Conservation (phyloP, 2,329 filamentous ascomycete species). For the Paramyrothecium sp. region DNA sequence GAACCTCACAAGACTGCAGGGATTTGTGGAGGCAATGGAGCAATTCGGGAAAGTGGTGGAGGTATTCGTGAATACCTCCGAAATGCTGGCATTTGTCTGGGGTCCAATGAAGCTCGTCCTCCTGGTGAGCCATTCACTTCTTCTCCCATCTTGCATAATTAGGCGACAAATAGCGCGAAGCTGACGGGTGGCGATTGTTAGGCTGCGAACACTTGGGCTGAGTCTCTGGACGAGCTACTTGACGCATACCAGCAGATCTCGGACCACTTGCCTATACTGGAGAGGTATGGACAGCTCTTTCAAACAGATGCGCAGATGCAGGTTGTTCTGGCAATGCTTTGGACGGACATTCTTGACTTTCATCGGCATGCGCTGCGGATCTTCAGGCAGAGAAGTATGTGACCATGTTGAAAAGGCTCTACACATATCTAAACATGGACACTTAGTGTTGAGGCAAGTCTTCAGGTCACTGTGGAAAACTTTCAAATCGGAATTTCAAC, state of each 20-base stretch:
- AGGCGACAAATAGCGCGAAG: background rate
- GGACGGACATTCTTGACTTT: background rate
- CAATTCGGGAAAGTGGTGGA: conserved; percentile 9
- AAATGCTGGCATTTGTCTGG: conserved; percentile 31
- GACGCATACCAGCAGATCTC: background rate
- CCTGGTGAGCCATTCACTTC: background rate
- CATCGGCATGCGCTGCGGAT: background rate
- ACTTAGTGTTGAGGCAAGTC: background rate
- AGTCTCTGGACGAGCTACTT: background rate
- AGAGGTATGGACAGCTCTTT: background rate
- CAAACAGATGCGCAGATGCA: background rate
- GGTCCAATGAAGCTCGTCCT: background rate
- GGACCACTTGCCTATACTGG: background rate
- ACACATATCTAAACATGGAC: background rate
- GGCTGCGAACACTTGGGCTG: background rate
- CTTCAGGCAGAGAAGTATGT: background rate
- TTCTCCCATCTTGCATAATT: background rate
- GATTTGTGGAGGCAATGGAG: conserved; percentile 8
- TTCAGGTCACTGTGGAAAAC: background rate
- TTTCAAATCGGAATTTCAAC: background rate
- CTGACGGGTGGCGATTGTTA: too few species aligned
- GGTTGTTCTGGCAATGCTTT: background rate
- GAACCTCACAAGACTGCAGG: conserved; percentile 13
- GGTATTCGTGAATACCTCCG: conserved; percentile 7
- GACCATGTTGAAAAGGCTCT: background rate